These are phyloP conservation scores for Phytophthora sojae DNA, from an alignment of 352 stramenopile genomes.

Conservation along the genomic window DNA sequence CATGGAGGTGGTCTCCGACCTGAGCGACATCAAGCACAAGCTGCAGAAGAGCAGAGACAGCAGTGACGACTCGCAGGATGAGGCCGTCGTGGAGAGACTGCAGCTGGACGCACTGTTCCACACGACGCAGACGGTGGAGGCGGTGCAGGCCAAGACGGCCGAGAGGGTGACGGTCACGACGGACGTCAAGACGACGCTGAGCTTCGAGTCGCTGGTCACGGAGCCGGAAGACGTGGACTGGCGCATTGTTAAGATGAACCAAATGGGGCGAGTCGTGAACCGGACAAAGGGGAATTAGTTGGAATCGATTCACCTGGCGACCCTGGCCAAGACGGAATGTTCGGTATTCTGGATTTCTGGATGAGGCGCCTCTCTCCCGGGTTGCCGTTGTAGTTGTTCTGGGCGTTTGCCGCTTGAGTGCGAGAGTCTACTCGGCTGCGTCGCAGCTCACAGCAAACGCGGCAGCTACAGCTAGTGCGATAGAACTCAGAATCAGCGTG, in stretches of 20 bases:
- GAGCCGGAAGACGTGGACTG: constrained; percentile 45
- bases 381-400: background rate
- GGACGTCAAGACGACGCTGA: constrained; percentile 21
- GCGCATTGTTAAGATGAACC: constrained; percentile 30
- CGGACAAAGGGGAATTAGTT: constrained; percentile 10
- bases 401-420: no score
- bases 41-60: constrained; percentile 2
- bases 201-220: constrained; percentile 44
- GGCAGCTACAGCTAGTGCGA: no score
- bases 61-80: constrained; percentile 6
- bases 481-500: no score
- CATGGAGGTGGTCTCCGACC: constrained; percentile 4
- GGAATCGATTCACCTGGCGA: no score
- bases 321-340: background rate
- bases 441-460: no score
- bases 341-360: no score
- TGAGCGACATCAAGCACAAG: constrained; percentile 9
- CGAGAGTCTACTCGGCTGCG: no score
- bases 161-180: constrained; percentile 13
- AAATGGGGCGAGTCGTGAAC: constrained; percentile 14
- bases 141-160: constrained; percentile 5
- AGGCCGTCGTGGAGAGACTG: constrained; percentile 38
- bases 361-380: no score
- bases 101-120: constrained; percentile 37
- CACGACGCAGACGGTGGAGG: constrained; percentile 39